Evolutionary conservation across 202 grass and related monocot genomes (phyloP).

Genomic region (Dendrocalamus latiflorus): DNA sequence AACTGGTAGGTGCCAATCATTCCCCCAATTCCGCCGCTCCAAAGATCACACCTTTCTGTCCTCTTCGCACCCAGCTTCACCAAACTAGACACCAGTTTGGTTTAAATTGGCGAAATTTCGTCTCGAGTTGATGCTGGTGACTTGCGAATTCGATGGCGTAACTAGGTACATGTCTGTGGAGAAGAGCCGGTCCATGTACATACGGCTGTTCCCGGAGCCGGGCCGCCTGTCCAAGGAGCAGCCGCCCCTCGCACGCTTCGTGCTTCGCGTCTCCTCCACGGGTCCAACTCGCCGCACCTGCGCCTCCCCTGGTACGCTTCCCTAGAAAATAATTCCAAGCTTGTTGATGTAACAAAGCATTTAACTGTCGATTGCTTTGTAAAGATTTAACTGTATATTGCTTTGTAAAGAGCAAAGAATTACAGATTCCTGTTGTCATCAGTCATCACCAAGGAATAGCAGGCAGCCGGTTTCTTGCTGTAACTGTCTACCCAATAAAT

Average conservation of each 20-base stretch:
- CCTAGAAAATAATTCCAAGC: too few species aligned
- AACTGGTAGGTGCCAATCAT: constrained; percentile 44
- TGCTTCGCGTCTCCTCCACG: constrained; percentile 61
- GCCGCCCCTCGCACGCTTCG: constrained; percentile 67
- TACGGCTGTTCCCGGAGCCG: constrained; percentile 85
- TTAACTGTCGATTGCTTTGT: background rate
- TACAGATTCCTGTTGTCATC: too few species aligned
- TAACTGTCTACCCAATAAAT: too few species aligned
- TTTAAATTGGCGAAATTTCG: too few species aligned
- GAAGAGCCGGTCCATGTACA: constrained; percentile 60
- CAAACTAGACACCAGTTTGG: background rate
- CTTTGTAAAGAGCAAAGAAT: too few species aligned
- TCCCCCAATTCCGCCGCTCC: background rate
- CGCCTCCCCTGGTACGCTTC: constrained; percentile 51
- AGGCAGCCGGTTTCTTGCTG: too few species aligned
- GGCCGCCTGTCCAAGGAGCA: constrained; percentile 77
- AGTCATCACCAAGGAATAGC: background rate
- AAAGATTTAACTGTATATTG: too few species aligned
- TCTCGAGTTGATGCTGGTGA: background rate
- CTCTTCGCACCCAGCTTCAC: background rate
- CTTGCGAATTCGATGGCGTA: background rate
- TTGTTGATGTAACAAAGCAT: too few species aligned
- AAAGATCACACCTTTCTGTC: background rate
- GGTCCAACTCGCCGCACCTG: constrained; percentile 55
- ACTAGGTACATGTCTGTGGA: constrained; percentile 75